These are phyloP conservation scores for Salmacisia buchloeana DNA, from an alignment of 1,284 basidiomycete genomes.

Conservation along the genomic window DNA sequence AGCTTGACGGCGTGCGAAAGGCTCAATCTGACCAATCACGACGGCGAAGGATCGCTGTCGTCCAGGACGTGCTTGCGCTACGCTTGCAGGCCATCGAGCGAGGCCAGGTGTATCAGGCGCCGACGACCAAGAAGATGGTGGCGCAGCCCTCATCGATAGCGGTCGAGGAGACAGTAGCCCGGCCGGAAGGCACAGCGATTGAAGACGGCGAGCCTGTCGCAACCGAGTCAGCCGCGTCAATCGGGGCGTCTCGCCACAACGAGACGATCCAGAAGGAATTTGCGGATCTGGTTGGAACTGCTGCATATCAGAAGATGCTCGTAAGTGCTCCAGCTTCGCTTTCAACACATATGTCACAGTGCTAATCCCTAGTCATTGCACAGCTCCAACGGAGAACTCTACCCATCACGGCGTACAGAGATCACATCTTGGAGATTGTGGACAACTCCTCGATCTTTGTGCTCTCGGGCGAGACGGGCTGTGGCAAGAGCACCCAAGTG, in stretches of 20 bases:
- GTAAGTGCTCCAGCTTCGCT: conserved; percentile 55
- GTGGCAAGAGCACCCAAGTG: conserved; percentile 96
- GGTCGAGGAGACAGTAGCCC: no score
- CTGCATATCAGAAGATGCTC: conserved; percentile 79
- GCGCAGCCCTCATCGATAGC: not conserved
- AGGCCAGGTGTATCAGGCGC: not conserved
- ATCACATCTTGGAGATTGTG: conserved; percentile 68
- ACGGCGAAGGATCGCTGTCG: not conserved
- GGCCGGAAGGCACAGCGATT: conserved; percentile 1
- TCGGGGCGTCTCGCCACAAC: not conserved
- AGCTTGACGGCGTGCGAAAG: conserved; percentile 60
- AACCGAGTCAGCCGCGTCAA: not conserved
- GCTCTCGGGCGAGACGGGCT: conserved; percentile 95
- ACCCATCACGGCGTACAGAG: conserved; percentile 80
- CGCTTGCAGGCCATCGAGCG: not conserved
- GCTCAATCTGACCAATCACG: not conserved
- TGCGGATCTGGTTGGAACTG: conserved; percentile 59
- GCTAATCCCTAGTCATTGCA: conserved; percentile 39
- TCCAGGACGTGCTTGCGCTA: not conserved
- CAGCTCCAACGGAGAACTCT: conserved; percentile 65
- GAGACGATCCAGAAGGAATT: conserved; percentile 51
- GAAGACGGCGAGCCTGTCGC: not conserved
- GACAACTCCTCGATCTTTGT: conserved; percentile 81
- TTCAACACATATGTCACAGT: not conserved
- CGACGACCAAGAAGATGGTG: not conserved